Conservation (phyloP, 2,329 filamentous ascomycete species). For the Phialemoniopsis sp. region DNA sequence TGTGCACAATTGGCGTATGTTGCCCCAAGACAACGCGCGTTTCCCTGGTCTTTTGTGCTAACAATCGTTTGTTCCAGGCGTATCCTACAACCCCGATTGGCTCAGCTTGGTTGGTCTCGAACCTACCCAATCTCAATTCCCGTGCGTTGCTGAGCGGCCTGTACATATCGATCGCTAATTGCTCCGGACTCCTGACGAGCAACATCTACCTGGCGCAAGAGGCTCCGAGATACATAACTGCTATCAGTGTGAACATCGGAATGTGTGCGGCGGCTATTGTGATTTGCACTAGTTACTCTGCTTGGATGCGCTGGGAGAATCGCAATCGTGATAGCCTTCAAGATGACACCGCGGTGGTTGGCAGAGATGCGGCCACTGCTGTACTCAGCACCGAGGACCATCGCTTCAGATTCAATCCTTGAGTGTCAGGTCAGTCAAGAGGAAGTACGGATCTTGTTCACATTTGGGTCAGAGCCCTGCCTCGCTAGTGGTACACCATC, state of each 20-base stretch:
- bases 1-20: constrained; percentile 8
- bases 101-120: constrained; percentile 3
- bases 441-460: too few relatives aligned
- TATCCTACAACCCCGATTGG: constrained; percentile 5
- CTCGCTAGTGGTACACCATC: too few relatives aligned
- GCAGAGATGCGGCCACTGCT: neutral
- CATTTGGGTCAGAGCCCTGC: too few relatives aligned
- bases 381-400: neutral
- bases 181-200: constrained; percentile 3
- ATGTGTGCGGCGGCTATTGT: constrained; percentile 1
- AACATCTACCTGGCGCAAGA: constrained; percentile 5
- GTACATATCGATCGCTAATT: constrained; percentile 3
- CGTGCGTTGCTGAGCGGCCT: constrained; percentile 4
- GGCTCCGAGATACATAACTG: constrained; percentile 5
- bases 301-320: constrained; percentile 8
- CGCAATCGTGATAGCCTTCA: neutral
- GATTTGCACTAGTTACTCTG: neutral
- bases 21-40: neutral
- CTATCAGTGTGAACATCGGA: constrained; percentile 2
- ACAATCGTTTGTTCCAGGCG: constrained; percentile 1
- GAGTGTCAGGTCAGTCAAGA: too few relatives aligned
- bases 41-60: neutral
- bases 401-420: neutral
- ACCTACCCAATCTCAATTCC: constrained; percentile 6
- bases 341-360: neutral